Conservation (phyloP, 2,329 filamentous ascomycete species). For the Trichoderma hamatum region DNA sequence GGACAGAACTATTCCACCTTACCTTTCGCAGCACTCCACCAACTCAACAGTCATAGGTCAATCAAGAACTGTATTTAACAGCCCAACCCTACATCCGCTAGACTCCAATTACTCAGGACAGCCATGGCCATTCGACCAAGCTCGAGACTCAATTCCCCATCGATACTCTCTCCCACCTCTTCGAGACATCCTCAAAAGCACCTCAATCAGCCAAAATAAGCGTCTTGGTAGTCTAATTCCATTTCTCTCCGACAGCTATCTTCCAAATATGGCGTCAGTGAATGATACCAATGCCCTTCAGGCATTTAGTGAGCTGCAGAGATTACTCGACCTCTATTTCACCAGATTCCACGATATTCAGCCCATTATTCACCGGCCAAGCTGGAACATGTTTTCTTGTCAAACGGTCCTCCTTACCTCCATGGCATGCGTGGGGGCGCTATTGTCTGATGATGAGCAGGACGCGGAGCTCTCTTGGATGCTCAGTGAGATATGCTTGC, state of each 20-base stretch:
- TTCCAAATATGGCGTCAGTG: not conserved
- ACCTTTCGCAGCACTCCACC: no score
- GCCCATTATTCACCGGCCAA: not conserved
- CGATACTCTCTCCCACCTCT: no score
- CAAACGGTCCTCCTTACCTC: not conserved
- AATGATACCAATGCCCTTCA: not conserved
- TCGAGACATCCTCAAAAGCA: no score
- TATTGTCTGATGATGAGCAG: not conserved
- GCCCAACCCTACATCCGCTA: no score
- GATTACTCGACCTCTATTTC: slow-evolving; percentile 1
- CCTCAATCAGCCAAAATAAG: no score
- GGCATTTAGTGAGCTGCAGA: not conserved
- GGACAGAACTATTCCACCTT: no score
- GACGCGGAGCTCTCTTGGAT: not conserved
- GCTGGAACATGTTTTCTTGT: slow-evolving; percentile 1
- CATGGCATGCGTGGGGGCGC: not conserved
- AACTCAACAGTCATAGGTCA: no score
- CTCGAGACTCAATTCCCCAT: no score
- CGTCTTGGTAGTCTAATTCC: no score
- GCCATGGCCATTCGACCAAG: no score
- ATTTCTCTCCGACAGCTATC: not conserved
- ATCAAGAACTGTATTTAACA: no score
- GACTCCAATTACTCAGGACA: no score
- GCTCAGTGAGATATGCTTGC: not conserved
- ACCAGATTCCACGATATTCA: not conserved